Conservation (phyloP, 306 rosid species). For the Cucurbita maxima region DNA sequence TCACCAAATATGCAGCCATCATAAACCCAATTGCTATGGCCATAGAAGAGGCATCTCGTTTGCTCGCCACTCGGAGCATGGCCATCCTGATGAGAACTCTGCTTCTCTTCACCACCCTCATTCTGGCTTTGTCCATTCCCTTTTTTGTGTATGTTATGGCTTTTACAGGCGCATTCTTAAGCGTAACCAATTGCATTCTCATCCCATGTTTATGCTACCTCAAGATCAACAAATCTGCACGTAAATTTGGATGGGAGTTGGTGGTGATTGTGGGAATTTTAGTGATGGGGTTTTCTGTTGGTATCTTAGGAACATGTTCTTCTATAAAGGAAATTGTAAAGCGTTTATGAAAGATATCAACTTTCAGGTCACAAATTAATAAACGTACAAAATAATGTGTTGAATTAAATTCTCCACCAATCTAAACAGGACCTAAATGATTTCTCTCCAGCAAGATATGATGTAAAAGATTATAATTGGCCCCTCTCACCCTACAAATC, state of each 20-base stretch:
- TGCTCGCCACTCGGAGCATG: background rate
- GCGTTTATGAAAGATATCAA: background rate
- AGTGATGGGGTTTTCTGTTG: constrained; percentile 25
- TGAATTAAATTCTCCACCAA: too few relatives aligned
- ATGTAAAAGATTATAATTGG: too few relatives aligned
- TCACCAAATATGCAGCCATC: constrained; percentile 47
- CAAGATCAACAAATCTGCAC: constrained; percentile 36
- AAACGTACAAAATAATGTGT: too few relatives aligned
- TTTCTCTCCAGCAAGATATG: too few relatives aligned
- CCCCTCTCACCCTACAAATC: too few relatives aligned
- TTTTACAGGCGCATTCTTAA: constrained; percentile 38
- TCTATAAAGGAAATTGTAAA: constrained; percentile 31
- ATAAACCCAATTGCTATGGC: constrained; percentile 42
- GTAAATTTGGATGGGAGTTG: constrained; percentile 31
- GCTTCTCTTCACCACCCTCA: constrained; percentile 27
- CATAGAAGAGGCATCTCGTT: constrained; percentile 25
- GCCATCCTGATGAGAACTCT: constrained; percentile 34
- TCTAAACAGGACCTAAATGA: too few relatives aligned
- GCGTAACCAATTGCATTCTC: constrained; percentile 26
- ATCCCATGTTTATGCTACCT: constrained; percentile 58
- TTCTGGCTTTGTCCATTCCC: constrained; percentile 43
- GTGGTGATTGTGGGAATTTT: constrained; percentile 25
- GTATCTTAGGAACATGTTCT: constrained; percentile 29
- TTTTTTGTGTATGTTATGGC: constrained; percentile 57
- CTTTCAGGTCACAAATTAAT: too few relatives aligned